phyloP scores from a whole-genome alignment of 441 rosid species.

The Aquilaria agallochum region DNA sequence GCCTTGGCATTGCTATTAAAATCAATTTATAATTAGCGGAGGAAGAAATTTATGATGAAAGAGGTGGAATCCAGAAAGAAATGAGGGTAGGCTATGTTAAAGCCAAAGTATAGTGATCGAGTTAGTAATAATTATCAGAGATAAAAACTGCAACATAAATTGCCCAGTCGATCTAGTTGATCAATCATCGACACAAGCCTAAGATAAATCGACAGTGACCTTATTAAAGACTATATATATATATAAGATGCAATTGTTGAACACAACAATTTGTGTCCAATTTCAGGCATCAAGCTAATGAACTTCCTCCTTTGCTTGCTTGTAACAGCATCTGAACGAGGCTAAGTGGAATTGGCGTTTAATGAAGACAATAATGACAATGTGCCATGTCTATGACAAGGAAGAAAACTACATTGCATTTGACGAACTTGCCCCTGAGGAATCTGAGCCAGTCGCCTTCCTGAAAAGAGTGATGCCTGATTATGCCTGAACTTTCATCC shows the following conservation, averaged over 20 bases:
- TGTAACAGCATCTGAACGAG: conserved; percentile 68
- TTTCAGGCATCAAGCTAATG: not conserved
- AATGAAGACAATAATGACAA: conserved; percentile 85
- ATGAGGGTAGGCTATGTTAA: too few species aligned
- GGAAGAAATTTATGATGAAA: too few species aligned
- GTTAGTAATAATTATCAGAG: too few species aligned
- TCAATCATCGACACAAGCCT: too few species aligned
- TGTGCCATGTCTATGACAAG: conserved; percentile 72
- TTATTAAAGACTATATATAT: too few species aligned
- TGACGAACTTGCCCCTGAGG: conserved; percentile 62
- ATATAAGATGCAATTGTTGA: too few species aligned
- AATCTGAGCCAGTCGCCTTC: conserved; percentile 65
- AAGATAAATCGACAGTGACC: too few species aligned
- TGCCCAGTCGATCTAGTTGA: too few species aligned
- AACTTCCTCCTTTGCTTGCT: conserved; percentile 5
- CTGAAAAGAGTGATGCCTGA: conserved; percentile 82
- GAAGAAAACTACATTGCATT: conserved; percentile 67
- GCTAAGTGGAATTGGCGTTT: conserved; percentile 92
- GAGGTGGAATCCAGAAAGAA: too few species aligned
- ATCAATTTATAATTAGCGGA: not conserved
- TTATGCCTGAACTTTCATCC: conserved; percentile 36
- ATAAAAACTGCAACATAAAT: too few species aligned
- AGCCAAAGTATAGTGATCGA: too few species aligned
- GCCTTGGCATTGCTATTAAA: not conserved
- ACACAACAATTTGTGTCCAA: too few species aligned